phyloP scores from a whole-genome alignment of 768 basidiomycete genomes.

The Podaxis sp. region DNA sequence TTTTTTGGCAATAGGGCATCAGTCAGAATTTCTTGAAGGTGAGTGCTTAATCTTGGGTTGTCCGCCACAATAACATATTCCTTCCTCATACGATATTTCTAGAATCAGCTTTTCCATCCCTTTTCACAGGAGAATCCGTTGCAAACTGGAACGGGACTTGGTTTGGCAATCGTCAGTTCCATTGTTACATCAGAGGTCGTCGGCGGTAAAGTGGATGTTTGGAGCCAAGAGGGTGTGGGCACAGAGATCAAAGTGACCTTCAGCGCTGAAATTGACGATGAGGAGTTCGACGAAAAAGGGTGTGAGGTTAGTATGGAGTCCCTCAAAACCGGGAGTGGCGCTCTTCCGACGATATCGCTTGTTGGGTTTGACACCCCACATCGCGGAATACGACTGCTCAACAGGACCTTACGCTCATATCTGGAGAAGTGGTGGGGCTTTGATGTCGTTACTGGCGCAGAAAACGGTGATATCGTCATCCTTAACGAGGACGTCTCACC shows the following conservation, averaged over 20 bases:
- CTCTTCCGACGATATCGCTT: constrained; percentile 59
- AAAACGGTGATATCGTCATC: constrained; percentile 71
- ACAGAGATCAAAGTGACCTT: constrained; percentile 91
- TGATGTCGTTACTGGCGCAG: constrained; percentile 37
- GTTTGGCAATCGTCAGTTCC: constrained; percentile 92
- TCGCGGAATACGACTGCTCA: constrained; percentile 68
- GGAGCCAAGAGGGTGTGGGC: constrained; percentile 86
- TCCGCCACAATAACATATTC: background rate
- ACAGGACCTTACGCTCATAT: constrained; percentile 61
- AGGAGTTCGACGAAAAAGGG: constrained; percentile 23
- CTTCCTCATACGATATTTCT: constrained; percentile 7
- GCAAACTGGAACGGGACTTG: constrained; percentile 90
- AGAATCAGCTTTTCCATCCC: constrained; percentile 95
- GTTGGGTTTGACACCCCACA: constrained; percentile 68
- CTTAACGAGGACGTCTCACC: constrained; percentile 74
- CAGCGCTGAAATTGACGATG: constrained; percentile 61
- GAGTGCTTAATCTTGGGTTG: background rate
- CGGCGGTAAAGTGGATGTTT: constrained; percentile 89
- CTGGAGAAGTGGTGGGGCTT: constrained; percentile 80
- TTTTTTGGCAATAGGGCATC: constrained; percentile 59
- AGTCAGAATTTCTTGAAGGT: constrained; percentile 92
- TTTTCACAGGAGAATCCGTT: constrained; percentile 97
- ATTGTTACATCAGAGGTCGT: constrained; percentile 86
- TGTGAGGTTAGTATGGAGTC: constrained; percentile 40
- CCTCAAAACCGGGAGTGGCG: constrained; percentile 42